Conservation (phyloP, 345 rosid species). For the Microthlaspi erraticum region DNA sequence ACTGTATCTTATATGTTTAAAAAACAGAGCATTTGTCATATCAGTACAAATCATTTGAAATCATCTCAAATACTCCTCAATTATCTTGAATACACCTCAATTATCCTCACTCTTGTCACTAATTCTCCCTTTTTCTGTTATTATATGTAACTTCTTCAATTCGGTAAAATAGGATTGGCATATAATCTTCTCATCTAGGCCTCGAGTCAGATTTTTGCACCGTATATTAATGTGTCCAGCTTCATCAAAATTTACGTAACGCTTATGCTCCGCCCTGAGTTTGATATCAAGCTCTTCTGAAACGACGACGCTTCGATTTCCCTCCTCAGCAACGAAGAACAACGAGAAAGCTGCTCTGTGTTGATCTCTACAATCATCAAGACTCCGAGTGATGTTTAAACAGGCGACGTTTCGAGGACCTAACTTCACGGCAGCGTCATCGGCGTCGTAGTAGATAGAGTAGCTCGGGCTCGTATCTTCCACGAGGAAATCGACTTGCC, state of each 20-base stretch:
- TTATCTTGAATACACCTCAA: too few relatives aligned
- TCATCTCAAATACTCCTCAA: too few relatives aligned
- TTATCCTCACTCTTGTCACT: too few relatives aligned
- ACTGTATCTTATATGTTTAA: too few relatives aligned
- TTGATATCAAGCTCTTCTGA: neutral
- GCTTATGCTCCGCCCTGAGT: slow-evolving; percentile 1
- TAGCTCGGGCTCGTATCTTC: slow-evolving; percentile 12
- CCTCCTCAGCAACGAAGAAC: neutral
- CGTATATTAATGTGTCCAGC: slow-evolving; percentile 3
- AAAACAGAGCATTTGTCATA: too few relatives aligned
- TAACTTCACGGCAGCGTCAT: slow-evolving; percentile 1
- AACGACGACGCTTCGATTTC: neutral
- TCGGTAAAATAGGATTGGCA: slow-evolving; percentile 2
- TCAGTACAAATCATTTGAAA: too few relatives aligned
- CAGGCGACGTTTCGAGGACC: neutral
- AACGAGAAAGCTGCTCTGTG: slow-evolving; percentile 20
- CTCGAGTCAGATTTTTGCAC: slow-evolving; percentile 5
- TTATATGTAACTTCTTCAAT: neutral
- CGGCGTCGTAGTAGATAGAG: neutral
- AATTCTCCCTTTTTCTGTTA: too few relatives aligned
- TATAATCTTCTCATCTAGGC: slow-evolving; percentile 13
- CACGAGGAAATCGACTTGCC: slow-evolving; percentile 20
- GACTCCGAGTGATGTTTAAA: neutral
- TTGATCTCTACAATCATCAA: neutral
- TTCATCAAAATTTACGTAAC: neutral